phyloP scores from a whole-genome alignment of 768 basidiomycete genomes.

The Naganishia randhawae region DNA sequence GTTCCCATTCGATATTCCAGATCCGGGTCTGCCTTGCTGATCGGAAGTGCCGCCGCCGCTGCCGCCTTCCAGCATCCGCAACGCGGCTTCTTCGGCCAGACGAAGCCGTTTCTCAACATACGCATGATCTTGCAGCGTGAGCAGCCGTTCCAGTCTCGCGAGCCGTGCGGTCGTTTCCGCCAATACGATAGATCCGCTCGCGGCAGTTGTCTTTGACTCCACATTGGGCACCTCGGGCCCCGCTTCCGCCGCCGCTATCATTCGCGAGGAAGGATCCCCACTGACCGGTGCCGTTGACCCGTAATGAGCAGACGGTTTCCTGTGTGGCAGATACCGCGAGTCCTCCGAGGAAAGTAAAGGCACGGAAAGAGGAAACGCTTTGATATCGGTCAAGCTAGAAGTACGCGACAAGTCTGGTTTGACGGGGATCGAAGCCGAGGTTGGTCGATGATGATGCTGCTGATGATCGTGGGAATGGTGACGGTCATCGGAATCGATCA shows the following conservation, averaged over 20 bases:
- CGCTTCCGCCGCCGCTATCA: not conserved
- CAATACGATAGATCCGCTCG: not conserved
- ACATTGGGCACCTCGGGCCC: not conserved
- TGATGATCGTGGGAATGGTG: not conserved
- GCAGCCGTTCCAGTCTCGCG: slow-evolving; percentile 19
- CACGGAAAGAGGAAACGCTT: not conserved
- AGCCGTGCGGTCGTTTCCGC: slow-evolving; percentile 26
- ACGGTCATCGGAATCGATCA: not conserved
- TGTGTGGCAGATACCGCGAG: not conserved
- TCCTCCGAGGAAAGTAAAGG: not conserved
- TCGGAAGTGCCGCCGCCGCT: not conserved
- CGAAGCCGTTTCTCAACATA: slow-evolving; percentile 25
- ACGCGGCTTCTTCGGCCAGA: slow-evolving; percentile 23
- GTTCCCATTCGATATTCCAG: not conserved
- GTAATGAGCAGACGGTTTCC: not conserved
- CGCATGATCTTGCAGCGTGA: slow-evolving; percentile 24
- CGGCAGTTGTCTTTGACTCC: not conserved
- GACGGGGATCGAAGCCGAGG: not conserved
- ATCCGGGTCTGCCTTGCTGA: not conserved
- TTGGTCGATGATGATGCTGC: not conserved
- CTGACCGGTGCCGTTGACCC: not conserved
- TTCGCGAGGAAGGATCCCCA: not conserved
- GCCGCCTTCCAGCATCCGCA: slow-evolving; percentile 18
- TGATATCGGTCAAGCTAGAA: not conserved
- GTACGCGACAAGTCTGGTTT: not conserved